phyloP scores from a whole-genome alignment of 2,329 filamentous ascomycete genomes.

The Cytospora leucostoma region DNA sequence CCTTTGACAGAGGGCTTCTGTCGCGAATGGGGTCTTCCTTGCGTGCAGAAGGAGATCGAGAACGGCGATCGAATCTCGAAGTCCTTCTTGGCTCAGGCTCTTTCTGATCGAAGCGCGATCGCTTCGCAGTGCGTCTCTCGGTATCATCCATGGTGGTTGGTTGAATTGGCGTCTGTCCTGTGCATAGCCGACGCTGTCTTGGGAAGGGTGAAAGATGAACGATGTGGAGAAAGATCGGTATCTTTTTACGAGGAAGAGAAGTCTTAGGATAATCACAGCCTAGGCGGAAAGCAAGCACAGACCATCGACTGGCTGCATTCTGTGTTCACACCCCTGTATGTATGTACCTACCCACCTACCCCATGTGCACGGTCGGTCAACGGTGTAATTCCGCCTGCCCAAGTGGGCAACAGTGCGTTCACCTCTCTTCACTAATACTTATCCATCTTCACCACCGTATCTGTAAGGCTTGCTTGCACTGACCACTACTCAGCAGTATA shows the following conservation, averaged over 20 bases:
- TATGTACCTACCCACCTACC: not conserved
- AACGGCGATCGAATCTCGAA: slow-evolving; percentile 89
- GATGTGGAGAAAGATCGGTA: slow-evolving; percentile 10
- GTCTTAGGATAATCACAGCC: not conserved
- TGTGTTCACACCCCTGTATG: not conserved
- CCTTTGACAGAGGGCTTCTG: slow-evolving; percentile 71
- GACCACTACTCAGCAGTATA: too few relatives aligned
- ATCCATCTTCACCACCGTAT: too few relatives aligned
- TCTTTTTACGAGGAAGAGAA: slow-evolving; percentile 14
- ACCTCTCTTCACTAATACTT: too few relatives aligned
- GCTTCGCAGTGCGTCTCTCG: slow-evolving; percentile 72
- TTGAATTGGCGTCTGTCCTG: slow-evolving; percentile 1
- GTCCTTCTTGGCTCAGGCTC: slow-evolving; percentile 75
- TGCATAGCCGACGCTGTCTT: slow-evolving; percentile 13
- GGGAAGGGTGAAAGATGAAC: too few relatives aligned
- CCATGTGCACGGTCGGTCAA: not conserved
- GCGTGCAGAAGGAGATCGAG: slow-evolving; percentile 73
- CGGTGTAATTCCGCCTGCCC: not conserved
- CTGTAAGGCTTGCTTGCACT: too few relatives aligned
- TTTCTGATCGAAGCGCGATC: slow-evolving; percentile 92
- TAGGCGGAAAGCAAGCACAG: not conserved
- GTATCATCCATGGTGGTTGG: slow-evolving; percentile 68
- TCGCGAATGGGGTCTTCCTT: slow-evolving; percentile 72
- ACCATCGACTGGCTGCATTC: not conserved
- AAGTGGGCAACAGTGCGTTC: too few relatives aligned